Conservation (phyloP, 176 grass and related monocot species). For the Themeda triandra region DNA sequence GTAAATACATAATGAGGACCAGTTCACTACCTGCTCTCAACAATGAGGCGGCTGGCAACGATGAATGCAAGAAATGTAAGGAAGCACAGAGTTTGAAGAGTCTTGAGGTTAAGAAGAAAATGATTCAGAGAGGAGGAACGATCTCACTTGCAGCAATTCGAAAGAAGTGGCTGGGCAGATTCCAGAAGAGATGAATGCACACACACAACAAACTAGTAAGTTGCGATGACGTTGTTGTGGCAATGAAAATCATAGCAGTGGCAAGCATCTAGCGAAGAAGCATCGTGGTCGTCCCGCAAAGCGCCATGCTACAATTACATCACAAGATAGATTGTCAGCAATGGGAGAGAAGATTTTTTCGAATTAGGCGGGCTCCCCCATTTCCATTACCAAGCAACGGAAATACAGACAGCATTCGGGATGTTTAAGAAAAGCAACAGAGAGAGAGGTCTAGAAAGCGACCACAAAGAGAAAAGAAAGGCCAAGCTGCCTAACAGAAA, state of each 20-base stretch:
- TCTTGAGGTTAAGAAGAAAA: constrained; percentile 67
- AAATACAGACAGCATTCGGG: too few species aligned
- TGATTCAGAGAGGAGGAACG: constrained; percentile 57
- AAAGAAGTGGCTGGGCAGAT: constrained; percentile 28
- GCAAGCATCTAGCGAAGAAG: not conserved
- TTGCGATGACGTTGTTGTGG: not conserved
- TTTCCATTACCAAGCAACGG: too few species aligned
- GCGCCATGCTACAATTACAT: constrained; percentile 8
- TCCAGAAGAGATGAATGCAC: constrained; percentile 23
- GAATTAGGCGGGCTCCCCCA: too few species aligned
- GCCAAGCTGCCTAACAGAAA: too few species aligned
- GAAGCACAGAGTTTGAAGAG: constrained; percentile 53
- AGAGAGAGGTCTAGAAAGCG: too few species aligned
- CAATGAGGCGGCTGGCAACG: constrained; percentile 12
- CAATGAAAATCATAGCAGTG: not conserved
- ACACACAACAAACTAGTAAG: constrained; percentile 12
- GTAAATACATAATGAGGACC: constrained; percentile 23
- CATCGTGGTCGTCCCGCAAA: not conserved
- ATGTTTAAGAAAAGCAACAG: too few species aligned
- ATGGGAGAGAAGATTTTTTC: too few species aligned
- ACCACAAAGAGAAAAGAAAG: too few species aligned
- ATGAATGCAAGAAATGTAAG: constrained; percentile 54
- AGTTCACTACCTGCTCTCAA: constrained; percentile 51
- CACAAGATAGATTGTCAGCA: constrained; percentile 11
- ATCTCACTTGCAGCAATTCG: constrained; percentile 22